Evolutionary conservation across 805 yeast species (phyloP).

Genomic region (Starmerella roubikii): DNA sequence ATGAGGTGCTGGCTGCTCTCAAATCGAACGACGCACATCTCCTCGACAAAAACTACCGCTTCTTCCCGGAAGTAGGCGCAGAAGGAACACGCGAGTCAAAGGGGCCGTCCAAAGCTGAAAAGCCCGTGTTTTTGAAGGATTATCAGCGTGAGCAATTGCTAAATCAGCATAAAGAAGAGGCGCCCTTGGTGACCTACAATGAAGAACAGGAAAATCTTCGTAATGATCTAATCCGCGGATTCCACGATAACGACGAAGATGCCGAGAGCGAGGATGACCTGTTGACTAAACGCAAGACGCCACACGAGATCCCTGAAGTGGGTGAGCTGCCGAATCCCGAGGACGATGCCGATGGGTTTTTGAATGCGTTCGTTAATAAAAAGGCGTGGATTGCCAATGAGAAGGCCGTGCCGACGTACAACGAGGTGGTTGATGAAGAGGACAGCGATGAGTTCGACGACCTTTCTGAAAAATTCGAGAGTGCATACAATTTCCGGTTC

Average conservation of each 20-base stretch:
- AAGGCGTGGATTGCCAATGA: slow-evolving; percentile 85
- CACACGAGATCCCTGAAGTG: slow-evolving; percentile 25
- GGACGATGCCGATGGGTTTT: slow-evolving; percentile 49
- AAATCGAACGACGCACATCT: slow-evolving; percentile 49
- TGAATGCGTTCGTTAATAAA: slow-evolving; percentile 54
- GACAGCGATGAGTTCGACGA: slow-evolving; percentile 83
- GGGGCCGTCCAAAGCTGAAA: slow-evolving; percentile 27
- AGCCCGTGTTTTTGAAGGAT: slow-evolving; percentile 81
- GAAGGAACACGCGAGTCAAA: slow-evolving; percentile 22
- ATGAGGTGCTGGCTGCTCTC: slow-evolving; percentile 56
- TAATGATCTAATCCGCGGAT: slow-evolving; percentile 57
- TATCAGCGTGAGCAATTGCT: slow-evolving; percentile 76
- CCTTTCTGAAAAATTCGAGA: slow-evolving; percentile 81
- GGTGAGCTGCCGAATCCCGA: slow-evolving; percentile 52
- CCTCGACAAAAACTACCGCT: slow-evolving; percentile 53
- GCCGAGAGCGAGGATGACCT: slow-evolving; percentile 32
- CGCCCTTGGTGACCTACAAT: slow-evolving; percentile 41
- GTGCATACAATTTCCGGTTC: slow-evolving; percentile 85
- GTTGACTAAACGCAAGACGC: slow-evolving; percentile 44
- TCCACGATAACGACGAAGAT: slow-evolving; percentile 42
- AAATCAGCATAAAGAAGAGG: slow-evolving; percentile 40
- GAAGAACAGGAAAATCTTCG: slow-evolving; percentile 67
- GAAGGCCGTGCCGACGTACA: slow-evolving; percentile 22
- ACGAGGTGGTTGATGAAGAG: slow-evolving; percentile 34
- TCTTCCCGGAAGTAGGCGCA: slow-evolving; percentile 54